A percentile compares a stretch with the other conserved stretches of the same genome.
phyloP scores from a whole-genome alignment of 768 basidiomycete species.

The Nidularia pulvinata region DNA sequence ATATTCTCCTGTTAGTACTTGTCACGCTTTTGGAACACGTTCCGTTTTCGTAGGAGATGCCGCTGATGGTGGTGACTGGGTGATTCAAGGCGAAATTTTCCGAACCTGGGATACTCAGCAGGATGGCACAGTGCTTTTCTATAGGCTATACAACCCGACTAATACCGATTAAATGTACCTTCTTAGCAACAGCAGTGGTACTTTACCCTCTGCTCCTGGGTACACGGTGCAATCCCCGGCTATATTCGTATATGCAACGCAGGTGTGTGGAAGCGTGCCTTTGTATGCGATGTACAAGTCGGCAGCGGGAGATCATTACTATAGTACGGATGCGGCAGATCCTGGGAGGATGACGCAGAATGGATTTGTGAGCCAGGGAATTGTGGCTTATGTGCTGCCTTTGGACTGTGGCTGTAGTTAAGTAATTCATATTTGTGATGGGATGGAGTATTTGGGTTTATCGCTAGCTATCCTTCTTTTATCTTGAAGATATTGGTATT shows the following conservation, averaged over 20 bases:
- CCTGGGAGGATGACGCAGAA: not conserved
- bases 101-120: not conserved
- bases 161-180: not conserved
- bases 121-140: not conserved
- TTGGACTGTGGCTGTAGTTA: not conserved
- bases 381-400: not conserved
- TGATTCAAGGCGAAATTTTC: not conserved
- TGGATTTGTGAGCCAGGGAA: not conserved
- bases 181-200: not conserved
- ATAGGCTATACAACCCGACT: not conserved
- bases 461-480: too few species aligned
- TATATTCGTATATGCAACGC: not conserved
- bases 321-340: not conserved
- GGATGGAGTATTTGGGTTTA: too few species aligned
- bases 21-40: not conserved
- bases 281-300: not conserved
- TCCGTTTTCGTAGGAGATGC: not conserved
- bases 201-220: not conserved
- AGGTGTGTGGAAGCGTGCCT: not conserved
- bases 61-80: not conserved
- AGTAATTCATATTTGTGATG: too few species aligned
- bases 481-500: too few species aligned
- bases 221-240: not conserved
- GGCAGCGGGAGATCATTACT: not conserved
- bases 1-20: not conserved